These are phyloP conservation scores for Oenanthe sinensis DNA, from an alignment of 129 eudicot genomes.

Conservation along the genomic window DNA sequence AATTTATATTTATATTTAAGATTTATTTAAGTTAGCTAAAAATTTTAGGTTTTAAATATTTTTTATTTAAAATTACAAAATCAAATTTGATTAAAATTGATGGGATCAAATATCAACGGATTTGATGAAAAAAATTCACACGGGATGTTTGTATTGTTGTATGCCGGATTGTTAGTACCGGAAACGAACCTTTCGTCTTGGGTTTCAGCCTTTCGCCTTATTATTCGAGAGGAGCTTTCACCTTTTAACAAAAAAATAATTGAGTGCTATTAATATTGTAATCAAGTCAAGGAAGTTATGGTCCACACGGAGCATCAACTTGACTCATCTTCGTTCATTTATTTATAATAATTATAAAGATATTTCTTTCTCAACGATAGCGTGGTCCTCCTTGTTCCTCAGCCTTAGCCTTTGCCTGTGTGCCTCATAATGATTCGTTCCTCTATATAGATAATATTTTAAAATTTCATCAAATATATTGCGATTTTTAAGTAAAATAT, in stretches of 20 bases:
- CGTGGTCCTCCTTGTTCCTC: neutral
- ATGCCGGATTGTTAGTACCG: neutral
- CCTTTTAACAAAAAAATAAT: neutral
- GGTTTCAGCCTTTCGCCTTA: neutral
- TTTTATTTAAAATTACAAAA: too few relatives aligned
- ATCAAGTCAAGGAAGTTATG: neutral
- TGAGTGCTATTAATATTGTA: neutral
- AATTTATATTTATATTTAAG: too few relatives aligned
- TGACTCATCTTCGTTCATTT: neutral
- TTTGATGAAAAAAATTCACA: too few relatives aligned
- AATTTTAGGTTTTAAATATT: too few relatives aligned
- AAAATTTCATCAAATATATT: too few relatives aligned
- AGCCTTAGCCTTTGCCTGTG: neutral
- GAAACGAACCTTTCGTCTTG: neutral
- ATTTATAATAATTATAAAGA: neutral
- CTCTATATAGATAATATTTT: neutral
- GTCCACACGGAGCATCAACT: conserved; percentile 7
- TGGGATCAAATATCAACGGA: too few relatives aligned
- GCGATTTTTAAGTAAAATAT: too few relatives aligned
- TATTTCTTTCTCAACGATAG: neutral
- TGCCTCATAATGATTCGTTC: neutral
- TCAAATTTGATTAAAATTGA: too few relatives aligned
- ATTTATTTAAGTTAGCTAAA: too few relatives aligned
- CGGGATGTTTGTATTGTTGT: too few relatives aligned
- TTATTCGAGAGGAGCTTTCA: neutral